These are phyloP conservation scores for Metroxylon sagu DNA, from an alignment of 176 grass and related monocot species.

Conservation along the genomic window DNA sequence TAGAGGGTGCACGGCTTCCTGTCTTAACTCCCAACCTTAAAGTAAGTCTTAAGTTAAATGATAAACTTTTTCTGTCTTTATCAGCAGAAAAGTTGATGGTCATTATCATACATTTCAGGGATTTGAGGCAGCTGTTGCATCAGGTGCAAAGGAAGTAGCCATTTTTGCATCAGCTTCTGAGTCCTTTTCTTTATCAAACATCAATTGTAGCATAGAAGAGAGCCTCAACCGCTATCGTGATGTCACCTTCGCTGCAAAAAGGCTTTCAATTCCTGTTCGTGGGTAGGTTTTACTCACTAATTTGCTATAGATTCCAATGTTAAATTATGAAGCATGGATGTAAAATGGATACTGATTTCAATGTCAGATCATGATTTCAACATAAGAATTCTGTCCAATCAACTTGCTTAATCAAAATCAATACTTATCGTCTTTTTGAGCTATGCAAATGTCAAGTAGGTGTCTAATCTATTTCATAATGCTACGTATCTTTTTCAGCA, in stretches of 20 bases:
- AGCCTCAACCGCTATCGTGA: slow-evolving; percentile 62
- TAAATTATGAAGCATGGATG: no score
- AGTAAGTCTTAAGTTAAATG: slow-evolving; percentile 26
- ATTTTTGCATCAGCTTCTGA: slow-evolving; percentile 89
- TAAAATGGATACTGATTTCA: no score
- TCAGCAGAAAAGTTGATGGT: neutral
- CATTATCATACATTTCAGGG: slow-evolving; percentile 33
- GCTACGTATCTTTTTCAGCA: no score
- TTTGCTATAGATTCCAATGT: neutral
- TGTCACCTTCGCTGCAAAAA: slow-evolving; percentile 56
- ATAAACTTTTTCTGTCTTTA: neutral
- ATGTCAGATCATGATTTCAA: no score
- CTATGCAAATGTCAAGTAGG: no score
- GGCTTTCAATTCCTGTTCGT: slow-evolving; percentile 43
- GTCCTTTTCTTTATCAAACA: slow-evolving; percentile 77
- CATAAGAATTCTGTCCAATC: no score
- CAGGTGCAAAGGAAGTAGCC: slow-evolving; percentile 79
- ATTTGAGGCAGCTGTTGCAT: slow-evolving; percentile 68
- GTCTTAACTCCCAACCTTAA: slow-evolving; percentile 93
- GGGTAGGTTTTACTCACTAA: slow-evolving; percentile 39
- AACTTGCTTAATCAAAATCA: no score
- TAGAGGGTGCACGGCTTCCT: slow-evolving; percentile 39
- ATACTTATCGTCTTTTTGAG: no score
- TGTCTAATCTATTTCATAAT: no score
- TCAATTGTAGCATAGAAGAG: slow-evolving; percentile 76